Evolutionary conservation across 345 rosid species (phyloP), one percentile per base, ranked within the genome.

Genomic region (Odontarrhena argentea): DNA sequence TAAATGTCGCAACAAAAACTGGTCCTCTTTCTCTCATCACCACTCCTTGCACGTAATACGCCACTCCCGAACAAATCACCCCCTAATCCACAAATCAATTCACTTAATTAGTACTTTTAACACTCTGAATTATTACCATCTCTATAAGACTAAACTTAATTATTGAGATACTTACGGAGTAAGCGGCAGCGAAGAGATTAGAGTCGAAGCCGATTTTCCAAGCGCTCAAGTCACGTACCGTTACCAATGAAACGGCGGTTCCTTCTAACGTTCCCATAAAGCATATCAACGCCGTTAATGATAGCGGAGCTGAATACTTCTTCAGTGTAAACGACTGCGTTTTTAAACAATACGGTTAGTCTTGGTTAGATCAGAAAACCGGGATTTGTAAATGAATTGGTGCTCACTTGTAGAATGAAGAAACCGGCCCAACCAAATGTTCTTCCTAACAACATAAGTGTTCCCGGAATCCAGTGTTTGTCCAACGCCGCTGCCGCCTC

Each of bases 191-290:
- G 34, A 91, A 84, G 36, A 94, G 89, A 56, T 78, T 83, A 0
- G 95, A 78, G 71, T 94, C 95, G 37, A 80, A 85, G 12, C 97
- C 96, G 7, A 94, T 70, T 61, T 69, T 82, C 99, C 99, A 94
- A 49, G 78, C 87, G 37, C 74, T 79, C 77, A 88, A 55, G 80
- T 90, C 85, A 60, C 92, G 86, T 47, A 86, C 99, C 76, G 85
- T 75, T 18, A 85, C 68, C 3, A 94, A 73, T 11, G 99, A 69
- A 1, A 81, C 83, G 8, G 63, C 75, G 0, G 86, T 60, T 25
- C 86, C 94, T 85, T 91, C 87, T 60, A 94, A 68, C 65, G 72
- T 63, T n/a, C 99, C 99, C 91, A 71, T 81, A 26, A 91, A 45
- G 79, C 99, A 94, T 74, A 94, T 82, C 64, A 82, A 76, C 37